Base-by-base conservation (phyloP, 2,329 filamentous ascomycete genomes). In the Clarireedia monteithiana region DNA sequence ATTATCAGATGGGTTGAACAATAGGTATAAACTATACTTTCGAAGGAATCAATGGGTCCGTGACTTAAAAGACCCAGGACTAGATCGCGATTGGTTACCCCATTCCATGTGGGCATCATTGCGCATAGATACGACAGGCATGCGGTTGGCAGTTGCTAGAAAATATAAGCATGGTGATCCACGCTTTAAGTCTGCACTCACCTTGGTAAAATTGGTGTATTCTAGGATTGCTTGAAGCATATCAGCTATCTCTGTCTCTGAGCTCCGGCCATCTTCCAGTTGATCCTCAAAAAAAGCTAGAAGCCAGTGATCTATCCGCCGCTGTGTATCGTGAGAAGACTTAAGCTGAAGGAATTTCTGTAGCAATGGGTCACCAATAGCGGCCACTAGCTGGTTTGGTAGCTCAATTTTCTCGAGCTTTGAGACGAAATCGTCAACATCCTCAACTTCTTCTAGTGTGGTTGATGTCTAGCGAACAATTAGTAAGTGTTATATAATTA, bases 311-410 rank as follows among this genome's bases (percentile, higher is more conserved):
- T 77, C 74, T 45, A 83, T 74, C n/a, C 83, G 75, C 50, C 73
- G 72, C 27, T 75, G 71, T 12, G 75, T 75, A 49, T 77, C 74
- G 15, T 74, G 71, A 38, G 80, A 77, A 1, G 84, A 80, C 50
- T 81, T 78, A 30, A 88, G 72, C n/a, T 88, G 72, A 36, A 89
- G 73, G 24, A 92, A 75, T 66, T 92, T 94, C 68, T 92, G 89
- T 1, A 92, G 78, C 30, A 95, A 74, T 3, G 86, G 86, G 65
- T 95, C 88, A 2, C 80, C 81, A 14, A 95, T 74, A 4, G 88
- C 83, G 5, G 90, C 88, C 42, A 91, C 83, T 2, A 95, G 76
- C 70, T 95, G 90, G 60, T 88, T 91, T 0, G 90, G 90, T 42
- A 91, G 73, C 69, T 94, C 88, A 26, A 95, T 84, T 62, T 79